These are phyloP conservation scores for Acanthamoeba rhysodes DNA, from an alignment of 208 protist genomes.

Conservation along the genomic window DNA sequence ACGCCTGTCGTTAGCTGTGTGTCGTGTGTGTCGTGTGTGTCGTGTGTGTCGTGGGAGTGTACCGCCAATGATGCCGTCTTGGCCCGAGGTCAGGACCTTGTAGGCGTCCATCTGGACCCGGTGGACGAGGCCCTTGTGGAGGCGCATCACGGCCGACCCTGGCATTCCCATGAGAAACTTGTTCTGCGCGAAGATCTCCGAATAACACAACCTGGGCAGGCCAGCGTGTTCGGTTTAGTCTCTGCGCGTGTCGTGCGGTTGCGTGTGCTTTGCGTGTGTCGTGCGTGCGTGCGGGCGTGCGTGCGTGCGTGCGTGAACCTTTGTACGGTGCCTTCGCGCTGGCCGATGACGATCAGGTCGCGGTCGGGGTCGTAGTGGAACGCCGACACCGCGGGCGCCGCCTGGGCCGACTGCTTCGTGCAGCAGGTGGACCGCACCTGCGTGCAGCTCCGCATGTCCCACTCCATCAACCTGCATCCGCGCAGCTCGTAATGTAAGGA, in stretches of 20 bases:
- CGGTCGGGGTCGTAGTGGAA: slow-evolving; percentile 25
- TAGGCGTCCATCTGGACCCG: slow-evolving; percentile 1
- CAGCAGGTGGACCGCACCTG: background rate
- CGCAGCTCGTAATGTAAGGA: background rate
- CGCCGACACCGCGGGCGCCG: background rate
- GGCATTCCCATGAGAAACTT: background rate
- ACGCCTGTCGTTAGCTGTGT: background rate
- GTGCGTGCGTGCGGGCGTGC: too few species aligned
- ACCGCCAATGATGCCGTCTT: background rate
- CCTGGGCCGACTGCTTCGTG: background rate
- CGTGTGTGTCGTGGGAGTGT: background rate
- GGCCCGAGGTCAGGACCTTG: background rate
- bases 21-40: background rate
- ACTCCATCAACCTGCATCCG: background rate
- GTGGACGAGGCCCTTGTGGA: background rate
- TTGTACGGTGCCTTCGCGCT: slow-evolving; percentile 4
- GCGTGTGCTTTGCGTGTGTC: too few species aligned
- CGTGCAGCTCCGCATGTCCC: background rate
- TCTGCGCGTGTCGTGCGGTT: background rate
- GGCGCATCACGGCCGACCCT: background rate
- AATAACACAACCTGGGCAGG: background rate
- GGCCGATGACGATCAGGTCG: slow-evolving; percentile 1
- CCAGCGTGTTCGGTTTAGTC: background rate
- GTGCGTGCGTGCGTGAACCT: background rate
- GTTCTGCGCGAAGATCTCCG: background rate